Conservation (phyloP, 1,139 yeast genomes). For the Citeromyces hawaiiensis region DNA sequence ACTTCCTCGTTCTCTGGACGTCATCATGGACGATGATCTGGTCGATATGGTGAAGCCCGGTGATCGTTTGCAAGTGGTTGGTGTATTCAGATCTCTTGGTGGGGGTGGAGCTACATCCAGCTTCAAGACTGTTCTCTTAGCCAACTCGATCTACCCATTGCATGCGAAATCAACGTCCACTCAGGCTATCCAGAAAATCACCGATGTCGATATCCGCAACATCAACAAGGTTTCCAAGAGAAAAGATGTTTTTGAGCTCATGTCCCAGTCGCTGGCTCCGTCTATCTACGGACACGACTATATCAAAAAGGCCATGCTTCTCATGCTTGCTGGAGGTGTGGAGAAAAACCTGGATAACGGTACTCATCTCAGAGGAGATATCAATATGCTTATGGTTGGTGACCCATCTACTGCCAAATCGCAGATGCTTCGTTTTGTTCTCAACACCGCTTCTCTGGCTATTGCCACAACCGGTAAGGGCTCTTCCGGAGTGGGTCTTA, state of each 20-base stretch:
- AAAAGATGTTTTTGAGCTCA: constrained; percentile 59
- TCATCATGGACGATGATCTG: constrained; percentile 83
- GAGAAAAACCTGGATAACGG: constrained; percentile 94
- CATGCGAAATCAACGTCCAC: constrained; percentile 86
- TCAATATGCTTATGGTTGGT: constrained; percentile 92
- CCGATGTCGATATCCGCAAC: constrained; percentile 77
- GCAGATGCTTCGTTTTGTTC: constrained; percentile 83
- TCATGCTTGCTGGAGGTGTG: constrained; percentile 88
- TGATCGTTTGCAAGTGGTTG: constrained; percentile 88
- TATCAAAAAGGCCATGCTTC: constrained; percentile 80
- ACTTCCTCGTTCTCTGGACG: constrained; percentile 85
- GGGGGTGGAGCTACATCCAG: constrained; percentile 53
- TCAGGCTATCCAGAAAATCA: constrained; percentile 59
- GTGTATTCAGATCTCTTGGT: constrained; percentile 88
- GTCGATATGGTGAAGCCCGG: constrained; percentile 94
- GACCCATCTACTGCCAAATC: constrained; percentile 99
- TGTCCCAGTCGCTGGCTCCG: constrained; percentile 86
- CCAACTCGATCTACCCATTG: constrained; percentile 79
- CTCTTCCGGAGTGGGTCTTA: constrained; percentile 97
- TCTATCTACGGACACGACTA: constrained; percentile 89
- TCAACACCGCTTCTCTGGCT: constrained; percentile 89
- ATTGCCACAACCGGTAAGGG: constrained; percentile 99
- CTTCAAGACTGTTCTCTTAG: constrained; percentile 70
- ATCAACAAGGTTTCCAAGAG: constrained; percentile 67
- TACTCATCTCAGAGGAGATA: constrained; percentile 96